Percentiles rank a stretch among this genome's conserved stretches.
Evolutionary conservation across 1,284 basidiomycete species (phyloP).

Genomic region (Dichomitus squalens): DNA sequence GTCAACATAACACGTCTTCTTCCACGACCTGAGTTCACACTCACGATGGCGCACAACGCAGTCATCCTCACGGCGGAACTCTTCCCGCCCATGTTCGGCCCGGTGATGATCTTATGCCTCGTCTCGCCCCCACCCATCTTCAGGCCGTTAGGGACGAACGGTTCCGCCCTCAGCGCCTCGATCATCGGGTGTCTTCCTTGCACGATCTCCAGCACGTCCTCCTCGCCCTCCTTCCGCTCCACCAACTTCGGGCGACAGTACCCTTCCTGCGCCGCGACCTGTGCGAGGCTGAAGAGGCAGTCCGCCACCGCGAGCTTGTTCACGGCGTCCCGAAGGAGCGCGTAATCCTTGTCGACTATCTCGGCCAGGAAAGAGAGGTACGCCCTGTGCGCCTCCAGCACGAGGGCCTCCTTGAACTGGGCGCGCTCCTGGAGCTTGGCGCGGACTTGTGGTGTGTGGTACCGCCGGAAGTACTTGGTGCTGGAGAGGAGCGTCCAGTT

Average conservation of each 20-base stretch:
- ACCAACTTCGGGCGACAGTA: constrained; percentile 73
- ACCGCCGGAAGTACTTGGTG: constrained; percentile 80
- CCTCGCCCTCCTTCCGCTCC: constrained; percentile 34
- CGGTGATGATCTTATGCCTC: constrained; percentile 78
- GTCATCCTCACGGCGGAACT: constrained; percentile 78
- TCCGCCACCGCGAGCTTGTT: constrained; percentile 83
- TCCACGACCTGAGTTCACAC: background rate
- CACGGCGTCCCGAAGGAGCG: constrained; percentile 69
- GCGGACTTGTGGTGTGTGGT: constrained; percentile 77
- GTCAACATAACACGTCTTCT: background rate
- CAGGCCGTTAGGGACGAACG: constrained; percentile 80
- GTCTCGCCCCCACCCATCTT: constrained; percentile 56
- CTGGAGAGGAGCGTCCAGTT: constrained; percentile 83
- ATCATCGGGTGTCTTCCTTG: constrained; percentile 84
- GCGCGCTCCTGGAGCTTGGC: constrained; percentile 73
- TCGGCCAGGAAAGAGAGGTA: constrained; percentile 72
- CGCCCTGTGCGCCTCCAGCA: constrained; percentile 67
- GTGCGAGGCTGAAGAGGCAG: constrained; percentile 74
- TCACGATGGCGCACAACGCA: constrained; percentile 71
- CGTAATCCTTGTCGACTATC: constrained; percentile 70
- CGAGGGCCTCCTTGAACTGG: constrained; percentile 77
- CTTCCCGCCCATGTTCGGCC: constrained; percentile 83
- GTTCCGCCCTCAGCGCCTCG: constrained; percentile 73
- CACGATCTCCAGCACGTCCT: constrained; percentile 64
- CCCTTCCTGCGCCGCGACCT: constrained; percentile 70